These are phyloP conservation scores for Boletus sensibilis DNA, from an alignment of 768 basidiomycete genomes.

Conservation along the genomic window DNA sequence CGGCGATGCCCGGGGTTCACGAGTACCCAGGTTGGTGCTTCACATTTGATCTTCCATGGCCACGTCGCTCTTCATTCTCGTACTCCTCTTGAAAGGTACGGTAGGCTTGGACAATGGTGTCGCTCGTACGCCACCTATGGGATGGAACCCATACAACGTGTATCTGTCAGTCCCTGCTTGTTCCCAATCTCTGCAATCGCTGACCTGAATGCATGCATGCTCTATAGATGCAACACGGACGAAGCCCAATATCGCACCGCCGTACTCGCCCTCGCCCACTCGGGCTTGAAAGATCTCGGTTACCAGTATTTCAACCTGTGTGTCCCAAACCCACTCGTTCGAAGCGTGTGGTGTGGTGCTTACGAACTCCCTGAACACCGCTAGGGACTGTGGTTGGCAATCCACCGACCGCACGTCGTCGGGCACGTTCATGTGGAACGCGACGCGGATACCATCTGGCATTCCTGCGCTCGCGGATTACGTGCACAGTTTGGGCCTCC, in stretches of 20 bases:
- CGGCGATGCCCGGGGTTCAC: no score
- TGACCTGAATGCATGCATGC: not conserved
- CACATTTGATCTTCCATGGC: not conserved
- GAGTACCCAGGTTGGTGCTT: not conserved
- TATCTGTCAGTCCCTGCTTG: not conserved
- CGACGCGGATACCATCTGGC: slow-evolving; percentile 9
- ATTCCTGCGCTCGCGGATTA: slow-evolving; percentile 12
- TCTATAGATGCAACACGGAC: slow-evolving; percentile 3
- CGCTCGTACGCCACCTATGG: slow-evolving; percentile 14
- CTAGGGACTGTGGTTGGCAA: slow-evolving; percentile 18
- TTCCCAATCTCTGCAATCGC: not conserved
- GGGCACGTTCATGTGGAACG: slow-evolving; percentile 9
- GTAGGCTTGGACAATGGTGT: slow-evolving; percentile 9
- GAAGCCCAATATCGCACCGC: slow-evolving; percentile 9
- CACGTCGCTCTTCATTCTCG: not conserved
- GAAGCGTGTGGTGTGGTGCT: not conserved
- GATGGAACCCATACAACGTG: slow-evolving; percentile 19
- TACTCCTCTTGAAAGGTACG: not conserved
- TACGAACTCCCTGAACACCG: not conserved
- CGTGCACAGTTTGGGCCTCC: slow-evolving; percentile 8
- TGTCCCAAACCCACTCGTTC: not conserved
- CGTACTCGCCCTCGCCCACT: slow-evolving; percentile 1
- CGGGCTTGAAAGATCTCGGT: slow-evolving; percentile 2
- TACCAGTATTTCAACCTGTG: slow-evolving; percentile 13
- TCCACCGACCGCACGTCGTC: not conserved